phyloP scores from a whole-genome alignment of 2,329 filamentous ascomycete species.

The Hymenoscyphus occultus region DNA sequence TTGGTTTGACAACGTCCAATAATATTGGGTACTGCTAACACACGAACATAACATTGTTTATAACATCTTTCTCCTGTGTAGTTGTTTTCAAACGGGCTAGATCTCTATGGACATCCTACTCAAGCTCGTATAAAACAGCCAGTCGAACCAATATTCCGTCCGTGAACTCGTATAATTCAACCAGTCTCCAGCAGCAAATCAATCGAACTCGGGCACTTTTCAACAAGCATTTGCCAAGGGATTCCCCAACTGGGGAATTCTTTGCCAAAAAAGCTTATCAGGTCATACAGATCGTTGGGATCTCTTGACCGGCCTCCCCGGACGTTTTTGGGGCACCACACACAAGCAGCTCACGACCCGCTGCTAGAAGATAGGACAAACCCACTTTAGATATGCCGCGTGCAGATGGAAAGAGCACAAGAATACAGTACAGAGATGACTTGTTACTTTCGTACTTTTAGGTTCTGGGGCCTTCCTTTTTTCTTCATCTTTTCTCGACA shows the following conservation, averaged over 20 bases:
- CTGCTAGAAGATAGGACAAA: conserved; percentile 4
- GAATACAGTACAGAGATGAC: neutral
- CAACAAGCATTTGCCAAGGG: conserved; percentile 1
- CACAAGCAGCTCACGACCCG: neutral
- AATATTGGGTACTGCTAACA: neutral
- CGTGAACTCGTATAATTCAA: too few relatives aligned
- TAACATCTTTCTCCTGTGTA: neutral
- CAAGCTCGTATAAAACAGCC: neutral
- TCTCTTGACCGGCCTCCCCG: conserved; percentile 3
- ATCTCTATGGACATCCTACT: neutral
- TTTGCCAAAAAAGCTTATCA: neutral
- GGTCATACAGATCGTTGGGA: conserved; percentile 3
- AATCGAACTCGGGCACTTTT: neutral
- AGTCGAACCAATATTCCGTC: neutral
- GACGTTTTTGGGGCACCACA: neutral
- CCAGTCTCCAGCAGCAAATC: too few relatives aligned
- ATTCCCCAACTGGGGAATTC: neutral
- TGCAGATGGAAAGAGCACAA: neutral
- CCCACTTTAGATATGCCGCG: neutral
- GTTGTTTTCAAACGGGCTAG: neutral
- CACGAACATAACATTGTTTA: neutral
- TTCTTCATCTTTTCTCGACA: neutral
- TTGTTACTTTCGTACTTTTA: neutral
- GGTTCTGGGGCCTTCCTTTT: neutral
- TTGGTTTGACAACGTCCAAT: neutral